A percentile compares a stretch with the other conserved stretches of the same genome.
Conservation (phyloP, 148 eudicot species). For the Camellia japonica region DNA sequence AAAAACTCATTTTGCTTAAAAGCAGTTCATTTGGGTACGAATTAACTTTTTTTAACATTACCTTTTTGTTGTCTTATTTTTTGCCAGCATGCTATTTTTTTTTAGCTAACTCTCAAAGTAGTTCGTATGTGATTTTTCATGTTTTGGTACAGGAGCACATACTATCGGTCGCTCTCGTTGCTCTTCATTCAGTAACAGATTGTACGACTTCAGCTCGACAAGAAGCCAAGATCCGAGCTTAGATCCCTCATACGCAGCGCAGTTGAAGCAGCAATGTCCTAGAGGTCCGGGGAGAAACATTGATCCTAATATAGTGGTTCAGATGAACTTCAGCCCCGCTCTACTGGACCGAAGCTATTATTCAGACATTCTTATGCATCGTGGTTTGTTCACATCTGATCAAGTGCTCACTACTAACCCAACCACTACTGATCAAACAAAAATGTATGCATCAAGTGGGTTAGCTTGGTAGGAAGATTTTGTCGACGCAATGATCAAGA, state of each 20-base stretch:
- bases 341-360: slow-evolving; percentile 15
- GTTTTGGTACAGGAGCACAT: slow-evolving; percentile 21
- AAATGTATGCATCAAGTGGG: background rate
- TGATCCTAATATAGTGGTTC: slow-evolving; percentile 17
- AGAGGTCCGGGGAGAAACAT: background rate
- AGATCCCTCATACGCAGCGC: slow-evolving; percentile 21
- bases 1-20: too few relatives aligned
- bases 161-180: slow-evolving; percentile 47
- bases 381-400: slow-evolving; percentile 26
- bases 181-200: slow-evolving; percentile 25
- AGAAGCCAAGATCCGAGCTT: slow-evolving; percentile 27
- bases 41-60: too few relatives aligned
- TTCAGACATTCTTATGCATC: background rate
- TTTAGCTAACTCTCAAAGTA: too few relatives aligned
- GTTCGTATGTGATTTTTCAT: background rate
- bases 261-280: slow-evolving; percentile 31
- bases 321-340: slow-evolving; percentile 17
- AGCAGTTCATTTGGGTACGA: too few relatives aligned
- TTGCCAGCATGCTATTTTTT: background rate
- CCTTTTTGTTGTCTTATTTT: background rate
- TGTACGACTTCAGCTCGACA: slow-evolving; percentile 24
- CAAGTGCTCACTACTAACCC: slow-evolving; percentile 6
- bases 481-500: slow-evolving; percentile 25
- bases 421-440: background rate
- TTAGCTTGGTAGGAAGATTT: slow-evolving; percentile 16